Conservation (phyloP, 257 asterid genomes). For the Haberlea rhodopensis region DNA sequence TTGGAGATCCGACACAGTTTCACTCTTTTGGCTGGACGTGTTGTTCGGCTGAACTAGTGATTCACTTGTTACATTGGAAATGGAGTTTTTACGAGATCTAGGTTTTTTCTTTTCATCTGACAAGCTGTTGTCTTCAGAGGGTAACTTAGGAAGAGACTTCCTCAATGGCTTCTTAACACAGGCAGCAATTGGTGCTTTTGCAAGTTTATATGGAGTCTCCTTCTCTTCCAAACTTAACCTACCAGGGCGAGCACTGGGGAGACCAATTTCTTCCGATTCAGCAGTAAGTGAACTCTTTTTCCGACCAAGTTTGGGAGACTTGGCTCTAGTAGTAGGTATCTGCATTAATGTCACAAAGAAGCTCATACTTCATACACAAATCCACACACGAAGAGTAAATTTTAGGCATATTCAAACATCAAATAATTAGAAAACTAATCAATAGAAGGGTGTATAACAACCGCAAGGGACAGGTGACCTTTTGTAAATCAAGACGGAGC, state of each 20-base stretch:
- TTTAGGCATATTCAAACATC: not conserved
- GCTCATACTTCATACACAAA: not conserved
- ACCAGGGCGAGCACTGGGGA: constrained; percentile 33
- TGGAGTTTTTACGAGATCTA: constrained; percentile 33
- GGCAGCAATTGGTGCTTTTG: constrained; percentile 40
- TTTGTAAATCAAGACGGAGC: not conserved
- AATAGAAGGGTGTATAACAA: not conserved
- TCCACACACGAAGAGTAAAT: not conserved
- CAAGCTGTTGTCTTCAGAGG: constrained; percentile 58
- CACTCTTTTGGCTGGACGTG: constrained; percentile 30
- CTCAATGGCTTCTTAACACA: constrained; percentile 60
- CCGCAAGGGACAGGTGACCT: not conserved
- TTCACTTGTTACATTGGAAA: constrained; percentile 42
- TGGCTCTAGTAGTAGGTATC: constrained; percentile 86
- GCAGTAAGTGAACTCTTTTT: constrained; percentile 50
- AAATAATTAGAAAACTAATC: not conserved
- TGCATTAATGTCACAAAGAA: constrained; percentile 28
- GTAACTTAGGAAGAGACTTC: constrained; percentile 83
- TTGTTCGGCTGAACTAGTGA: constrained; percentile 23
- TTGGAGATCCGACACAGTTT: constrained; percentile 25
- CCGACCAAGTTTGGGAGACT: constrained; percentile 92
- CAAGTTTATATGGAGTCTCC: constrained; percentile 35
- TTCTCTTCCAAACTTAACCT: constrained; percentile 78
- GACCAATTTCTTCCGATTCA: constrained; percentile 49
- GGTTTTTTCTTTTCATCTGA: constrained; percentile 47